These are phyloP conservation scores for Ambrosiella cleistominuta DNA, from an alignment of 2,329 filamentous ascomycete genomes.

Conservation along the genomic window DNA sequence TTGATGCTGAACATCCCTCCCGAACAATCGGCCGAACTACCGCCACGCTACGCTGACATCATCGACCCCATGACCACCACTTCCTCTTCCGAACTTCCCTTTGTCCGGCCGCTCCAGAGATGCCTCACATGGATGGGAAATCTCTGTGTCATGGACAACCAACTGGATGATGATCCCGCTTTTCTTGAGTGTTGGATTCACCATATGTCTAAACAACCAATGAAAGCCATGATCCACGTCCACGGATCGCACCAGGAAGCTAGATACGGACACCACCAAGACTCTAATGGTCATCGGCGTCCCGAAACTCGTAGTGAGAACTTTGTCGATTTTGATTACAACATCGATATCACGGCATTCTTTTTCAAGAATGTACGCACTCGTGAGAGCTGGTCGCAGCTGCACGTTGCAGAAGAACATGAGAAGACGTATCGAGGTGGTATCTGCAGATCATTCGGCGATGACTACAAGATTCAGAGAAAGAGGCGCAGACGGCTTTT, in stretches of 20 bases:
- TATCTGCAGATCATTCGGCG: slow-evolving; percentile 33
- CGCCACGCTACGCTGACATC: slow-evolving; percentile 28
- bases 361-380: slow-evolving; percentile 30
- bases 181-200: slow-evolving; percentile 29
- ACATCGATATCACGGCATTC: slow-evolving; percentile 40
- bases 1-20: background rate
- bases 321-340: slow-evolving; percentile 39
- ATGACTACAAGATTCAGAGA: slow-evolving; percentile 21
- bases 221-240: slow-evolving; percentile 34
- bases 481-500: slow-evolving; percentile 9
- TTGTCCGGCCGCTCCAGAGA: slow-evolving; percentile 17
- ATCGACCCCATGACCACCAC: slow-evolving; percentile 14
- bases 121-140: slow-evolving; percentile 10
- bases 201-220: slow-evolving; percentile 29
- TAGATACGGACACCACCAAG: slow-evolving; percentile 25
- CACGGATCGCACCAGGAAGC: slow-evolving; percentile 35
- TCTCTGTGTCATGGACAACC: slow-evolving; percentile 26
- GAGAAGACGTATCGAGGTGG: slow-evolving; percentile 50
- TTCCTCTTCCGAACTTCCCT: slow-evolving; percentile 9
- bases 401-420: slow-evolving; percentile 37
- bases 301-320: background rate
- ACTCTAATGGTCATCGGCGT: slow-evolving; percentile 4
- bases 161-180: slow-evolving; percentile 27
- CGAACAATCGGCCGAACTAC: slow-evolving; percentile 20
- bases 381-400: slow-evolving; percentile 24